phyloP scores from a whole-genome alignment of 2,329 filamentous ascomycete species.

The Penicillium sp. region DNA sequence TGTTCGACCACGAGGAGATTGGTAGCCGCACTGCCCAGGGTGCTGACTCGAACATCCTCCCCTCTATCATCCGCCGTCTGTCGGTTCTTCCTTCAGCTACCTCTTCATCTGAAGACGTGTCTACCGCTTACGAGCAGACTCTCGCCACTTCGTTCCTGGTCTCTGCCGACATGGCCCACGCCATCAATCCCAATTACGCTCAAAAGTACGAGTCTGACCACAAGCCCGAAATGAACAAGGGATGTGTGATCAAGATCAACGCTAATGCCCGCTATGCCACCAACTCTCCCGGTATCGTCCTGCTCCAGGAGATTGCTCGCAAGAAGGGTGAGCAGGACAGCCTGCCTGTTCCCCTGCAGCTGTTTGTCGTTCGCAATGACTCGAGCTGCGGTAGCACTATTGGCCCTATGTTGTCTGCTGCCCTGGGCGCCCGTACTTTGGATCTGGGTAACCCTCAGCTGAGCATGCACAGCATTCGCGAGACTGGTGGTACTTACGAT shows the following conservation, averaged over 20 bases:
- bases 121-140: slow-evolving; percentile 90
- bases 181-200: slow-evolving; percentile 91
- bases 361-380: slow-evolving; percentile 96
- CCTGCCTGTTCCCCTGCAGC: slow-evolving; percentile 79
- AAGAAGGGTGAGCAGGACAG: slow-evolving; percentile 55
- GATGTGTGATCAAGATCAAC: slow-evolving; percentile 96
- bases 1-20: slow-evolving; percentile 98
- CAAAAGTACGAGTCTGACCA: slow-evolving; percentile 90
- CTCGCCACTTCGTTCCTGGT: slow-evolving; percentile 88
- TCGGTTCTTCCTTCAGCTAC: slow-evolving; percentile 70
- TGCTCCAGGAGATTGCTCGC: slow-evolving; percentile 81
- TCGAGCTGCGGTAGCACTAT: slow-evolving; percentile 94
- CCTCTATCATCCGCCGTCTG: slow-evolving; percentile 80
- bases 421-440: slow-evolving; percentile 80
- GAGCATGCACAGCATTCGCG: slow-evolving; percentile 95
- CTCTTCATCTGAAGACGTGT: slow-evolving; percentile 59
- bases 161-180: slow-evolving; percentile 97
- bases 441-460: slow-evolving; percentile 93
- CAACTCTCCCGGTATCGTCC: slow-evolving; percentile 90
- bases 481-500: slow-evolving; percentile 85
- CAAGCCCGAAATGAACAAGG: slow-evolving; percentile 92
- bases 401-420: slow-evolving; percentile 90
- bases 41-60: slow-evolving; percentile 87
- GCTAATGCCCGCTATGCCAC: slow-evolving; percentile 97
- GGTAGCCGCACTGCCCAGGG: slow-evolving; percentile 90